phyloP scores from a whole-genome alignment of 768 basidiomycete genomes.

The Rossbeevera mucosa region DNA sequence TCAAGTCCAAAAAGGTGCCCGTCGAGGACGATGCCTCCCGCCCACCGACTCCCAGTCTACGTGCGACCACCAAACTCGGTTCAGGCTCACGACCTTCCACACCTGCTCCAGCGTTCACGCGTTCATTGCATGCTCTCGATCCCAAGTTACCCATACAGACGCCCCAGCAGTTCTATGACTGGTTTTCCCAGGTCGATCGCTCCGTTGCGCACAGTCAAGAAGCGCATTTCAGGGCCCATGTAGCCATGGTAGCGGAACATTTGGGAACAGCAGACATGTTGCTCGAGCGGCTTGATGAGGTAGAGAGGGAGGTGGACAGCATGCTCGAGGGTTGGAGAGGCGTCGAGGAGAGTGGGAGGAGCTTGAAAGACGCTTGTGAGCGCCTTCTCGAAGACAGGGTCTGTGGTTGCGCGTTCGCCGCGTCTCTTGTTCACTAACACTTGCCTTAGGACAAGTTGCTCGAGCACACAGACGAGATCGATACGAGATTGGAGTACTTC shows the following conservation, averaged over 20 bases:
- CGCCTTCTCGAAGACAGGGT: constrained; percentile 85
- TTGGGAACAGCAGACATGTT: constrained; percentile 74
- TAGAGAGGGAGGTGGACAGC: constrained; percentile 67
- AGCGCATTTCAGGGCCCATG: constrained; percentile 83
- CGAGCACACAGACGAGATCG: constrained; percentile 79
- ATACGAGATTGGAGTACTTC: constrained; percentile 82
- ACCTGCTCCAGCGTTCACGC: constrained; percentile 19
- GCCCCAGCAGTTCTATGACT: constrained; percentile 95
- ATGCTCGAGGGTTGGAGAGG: constrained; percentile 84
- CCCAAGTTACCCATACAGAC: constrained; percentile 79
- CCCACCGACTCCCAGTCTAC: constrained; percentile 34
- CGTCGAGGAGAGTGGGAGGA: constrained; percentile 92
- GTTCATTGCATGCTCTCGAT: constrained; percentile 52
- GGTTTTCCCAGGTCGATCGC: constrained; percentile 86
- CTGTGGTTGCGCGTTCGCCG: constrained; percentile 24
- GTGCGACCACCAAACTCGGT: constrained; percentile 37
- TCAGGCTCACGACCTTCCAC: constrained; percentile 46
- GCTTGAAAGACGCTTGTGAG: constrained; percentile 88
- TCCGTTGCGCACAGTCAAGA: constrained; percentile 93
- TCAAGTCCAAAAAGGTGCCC: constrained; percentile 40
- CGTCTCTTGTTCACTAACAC: constrained; percentile 1
- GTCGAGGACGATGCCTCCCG: constrained; percentile 34
- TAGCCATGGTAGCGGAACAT: constrained; percentile 71
- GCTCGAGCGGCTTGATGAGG: constrained; percentile 63
- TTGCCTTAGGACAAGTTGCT: constrained; percentile 63